phyloP scores from a whole-genome alignment of 108 stramenopile genomes.

The Fistulifera pelliculosa region DNA sequence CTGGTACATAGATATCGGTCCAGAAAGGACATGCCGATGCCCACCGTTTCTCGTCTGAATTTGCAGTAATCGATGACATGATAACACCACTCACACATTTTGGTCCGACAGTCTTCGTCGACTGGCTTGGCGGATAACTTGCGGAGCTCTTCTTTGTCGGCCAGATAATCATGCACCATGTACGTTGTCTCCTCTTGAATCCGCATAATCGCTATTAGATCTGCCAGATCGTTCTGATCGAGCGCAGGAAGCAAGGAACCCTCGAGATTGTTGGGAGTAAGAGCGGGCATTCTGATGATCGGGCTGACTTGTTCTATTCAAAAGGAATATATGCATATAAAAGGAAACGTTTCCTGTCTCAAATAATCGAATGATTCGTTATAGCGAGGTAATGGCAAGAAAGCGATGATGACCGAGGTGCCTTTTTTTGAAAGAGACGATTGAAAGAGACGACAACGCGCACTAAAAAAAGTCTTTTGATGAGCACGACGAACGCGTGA shows the following conservation, averaged over 20 bases:
- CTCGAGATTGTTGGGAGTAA: slow-evolving; percentile 21
- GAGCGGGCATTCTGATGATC: background rate
- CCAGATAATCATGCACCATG: slow-evolving; percentile 35
- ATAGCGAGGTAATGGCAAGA: too few species aligned
- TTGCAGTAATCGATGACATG: slow-evolving; percentile 56
- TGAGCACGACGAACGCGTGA: too few species aligned
- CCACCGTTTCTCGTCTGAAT: slow-evolving; percentile 59
- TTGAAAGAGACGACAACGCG: too few species aligned
- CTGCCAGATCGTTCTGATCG: slow-evolving; percentile 31
- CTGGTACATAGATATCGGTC: slow-evolving; percentile 38
- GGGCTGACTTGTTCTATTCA: too few species aligned
- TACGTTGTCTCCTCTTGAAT: slow-evolving; percentile 43
- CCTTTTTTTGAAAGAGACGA: too few species aligned
- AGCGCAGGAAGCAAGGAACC: slow-evolving; percentile 25
- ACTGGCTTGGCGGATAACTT: slow-evolving; percentile 33
- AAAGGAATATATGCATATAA: too few species aligned
- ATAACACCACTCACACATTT: slow-evolving; percentile 67
- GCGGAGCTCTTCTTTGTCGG: slow-evolving; percentile 22
- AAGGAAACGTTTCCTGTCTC: too few species aligned
- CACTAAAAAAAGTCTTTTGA: too few species aligned
- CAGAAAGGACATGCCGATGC: slow-evolving; percentile 66
- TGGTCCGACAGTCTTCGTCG: slow-evolving; percentile 54
- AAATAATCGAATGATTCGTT: too few species aligned
- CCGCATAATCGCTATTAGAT: slow-evolving; percentile 34
- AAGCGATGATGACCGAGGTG: too few species aligned